Evolutionary conservation across 2,329 filamentous ascomycete species (phyloP).

Genomic region (Nothomitra cinnamomea): DNA sequence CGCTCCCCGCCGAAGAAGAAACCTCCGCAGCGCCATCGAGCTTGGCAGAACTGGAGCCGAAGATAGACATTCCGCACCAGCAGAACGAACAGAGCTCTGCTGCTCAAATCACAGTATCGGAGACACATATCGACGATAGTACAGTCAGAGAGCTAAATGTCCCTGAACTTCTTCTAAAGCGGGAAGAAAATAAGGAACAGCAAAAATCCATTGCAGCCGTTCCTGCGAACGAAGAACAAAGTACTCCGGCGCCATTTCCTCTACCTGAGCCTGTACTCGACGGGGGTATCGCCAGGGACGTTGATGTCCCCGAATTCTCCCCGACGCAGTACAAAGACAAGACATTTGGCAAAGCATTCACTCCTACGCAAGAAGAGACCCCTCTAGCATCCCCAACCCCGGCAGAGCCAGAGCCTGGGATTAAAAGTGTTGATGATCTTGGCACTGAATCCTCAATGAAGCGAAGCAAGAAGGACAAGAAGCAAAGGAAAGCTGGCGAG

Average conservation of each 20-base stretch:
- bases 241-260: too few species aligned
- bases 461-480: conserved; percentile 10
- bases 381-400: background rate
- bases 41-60: too few species aligned
- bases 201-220: too few species aligned
- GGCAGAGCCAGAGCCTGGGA: background rate
- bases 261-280: too few species aligned
- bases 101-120: too few species aligned
- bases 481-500: background rate
- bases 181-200: too few species aligned
- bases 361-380: conserved; percentile 4
- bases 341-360: conserved; percentile 6
- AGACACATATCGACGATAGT: too few species aligned
- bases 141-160: too few species aligned
- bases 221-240: too few species aligned
- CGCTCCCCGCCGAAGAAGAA: background rate
- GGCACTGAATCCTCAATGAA: conserved; percentile 7
- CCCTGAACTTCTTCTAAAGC: too few species aligned
- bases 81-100: too few species aligned
- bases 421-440: background rate
- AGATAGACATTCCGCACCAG: too few species aligned
- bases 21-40: background rate
- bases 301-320: background rate
- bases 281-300: background rate
- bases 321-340: conserved; percentile 13